Base-by-base conservation (phyloP, 352 stramenopile species). In the Phytophthora meadii region DNA sequence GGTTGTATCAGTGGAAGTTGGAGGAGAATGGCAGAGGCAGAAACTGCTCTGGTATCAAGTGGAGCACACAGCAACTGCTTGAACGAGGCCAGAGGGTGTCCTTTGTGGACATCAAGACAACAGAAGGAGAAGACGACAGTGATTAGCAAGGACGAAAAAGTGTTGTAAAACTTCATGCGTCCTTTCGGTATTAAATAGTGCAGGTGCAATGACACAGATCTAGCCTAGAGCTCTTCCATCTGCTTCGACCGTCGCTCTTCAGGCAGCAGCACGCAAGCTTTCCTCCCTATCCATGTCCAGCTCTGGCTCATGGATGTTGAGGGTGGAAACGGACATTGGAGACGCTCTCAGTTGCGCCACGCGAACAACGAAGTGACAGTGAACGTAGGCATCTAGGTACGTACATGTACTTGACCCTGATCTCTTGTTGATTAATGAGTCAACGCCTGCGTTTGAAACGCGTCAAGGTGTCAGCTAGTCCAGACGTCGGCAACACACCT, bases 71-170 rank as follows among this genome's bases (percentile, higher is more conserved):
- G 40, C 45, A 59, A 52, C 37, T 64, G 61, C 40, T 40, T 40
- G 5, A 14, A 10, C 36, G 27, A 52, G 36, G 15, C 25, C 40
- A 49, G 42, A 55, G 24, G 50, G 54, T 48, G 53, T 28, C n/a
- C 8, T 46, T 28, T 32, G 42, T 49, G 42, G 42, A 30, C 53
- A 44, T 39, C 50, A 41, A 46, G 50, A n/a, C 32, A 51, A 70
- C n/a, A 42, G 65, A 70, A 49, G 55, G 62, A 56, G 47, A 32
- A 49, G 32, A 41, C 19, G 24, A 60, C 32, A 49, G 42, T 8
- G 22, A 30, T 49, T 12, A 32, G 22, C 42, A 49, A 12, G 9
- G 40, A 2, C 10, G 15, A 15, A 7, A 7, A 22, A 9, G 37
- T 42, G 37, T 42, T 42, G 8, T 5, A 22, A 42, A 42, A 42